Base-by-base conservation (phyloP, 257 asterid species). In the Primulina huaijiensis region DNA sequence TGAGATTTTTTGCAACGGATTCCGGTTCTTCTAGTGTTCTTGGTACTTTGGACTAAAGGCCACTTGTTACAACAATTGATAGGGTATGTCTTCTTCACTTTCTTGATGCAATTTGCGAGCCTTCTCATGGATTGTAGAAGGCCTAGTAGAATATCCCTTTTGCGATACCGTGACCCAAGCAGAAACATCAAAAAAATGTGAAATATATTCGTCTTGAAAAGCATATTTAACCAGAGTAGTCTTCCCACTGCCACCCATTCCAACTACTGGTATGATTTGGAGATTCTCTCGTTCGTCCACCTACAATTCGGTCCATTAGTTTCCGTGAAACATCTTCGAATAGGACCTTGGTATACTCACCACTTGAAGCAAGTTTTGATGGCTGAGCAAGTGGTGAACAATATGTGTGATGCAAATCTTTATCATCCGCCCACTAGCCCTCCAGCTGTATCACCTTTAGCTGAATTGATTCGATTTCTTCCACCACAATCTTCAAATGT, bases 241-340 rank as follows among this genome's bases (percentile, higher is more conserved):
- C 80, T 82, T 82, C 6, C 83, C 78, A 30, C 14, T 52, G 16
- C 82, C 82, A 6, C 78, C 76, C 67, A 72, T 77, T 20, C 78
- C 82, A 12, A 68, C 68, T 64, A 77, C 34, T 17, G 82, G 65
- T 6, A 69, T 14, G 17, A 75, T 14, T 2, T 50, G 31, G 7
- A 75, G 79, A 14, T 72, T 31, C 9, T 52, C 0, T 8, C 38
- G 16, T 1, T 53, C 10, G 0, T 0, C 46, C 23, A 57, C n/a
- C n/a, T 12, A 11, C 25, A 23, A 68, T 20, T 20, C 43, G 12
- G 10, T 69, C 75, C 55, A 20, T 60, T 3, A 75, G 53, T 27
- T 20, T 20, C 65, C 9, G 0, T 6, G 50, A 1, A 2, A 35
- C 57, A 9, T 68, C 64, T 35, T 19, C 65, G 14, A 75, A 61